phyloP scores from a whole-genome alignment of 495 filamentous ascomycete genomes.

The Coniosporium apollinis region DNA sequence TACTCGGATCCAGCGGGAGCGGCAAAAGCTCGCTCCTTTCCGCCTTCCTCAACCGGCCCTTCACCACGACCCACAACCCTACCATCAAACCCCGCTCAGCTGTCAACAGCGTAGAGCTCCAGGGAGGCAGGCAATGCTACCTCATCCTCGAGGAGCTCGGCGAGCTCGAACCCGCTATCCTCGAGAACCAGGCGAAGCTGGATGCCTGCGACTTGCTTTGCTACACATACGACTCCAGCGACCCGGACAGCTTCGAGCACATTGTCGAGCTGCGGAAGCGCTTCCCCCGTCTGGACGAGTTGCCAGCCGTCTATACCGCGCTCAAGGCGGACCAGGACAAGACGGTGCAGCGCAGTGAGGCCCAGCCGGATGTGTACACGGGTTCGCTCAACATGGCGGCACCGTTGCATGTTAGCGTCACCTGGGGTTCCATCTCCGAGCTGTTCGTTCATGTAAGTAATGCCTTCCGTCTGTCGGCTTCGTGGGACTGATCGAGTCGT shows the following conservation, averaged over 20 bases:
- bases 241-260: constrained; percentile 86
- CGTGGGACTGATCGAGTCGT: constrained; percentile 14
- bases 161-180: constrained; percentile 81
- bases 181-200: constrained; percentile 84
- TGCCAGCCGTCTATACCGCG: constrained; percentile 81
- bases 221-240: constrained; percentile 91
- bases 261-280: constrained; percentile 61
- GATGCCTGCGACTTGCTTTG: constrained; percentile 86
- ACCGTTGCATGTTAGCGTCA: constrained; percentile 84
- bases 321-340: constrained; percentile 90
- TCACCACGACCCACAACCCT: constrained; percentile 72
- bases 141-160: constrained; percentile 89
- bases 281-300: constrained; percentile 65
- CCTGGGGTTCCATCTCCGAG: constrained; percentile 79
- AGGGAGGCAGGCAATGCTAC: constrained; percentile 92
- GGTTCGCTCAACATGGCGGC: constrained; percentile 60
- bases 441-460: constrained; percentile 52
- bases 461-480: too few relatives aligned
- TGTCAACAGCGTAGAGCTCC: constrained; percentile 91
- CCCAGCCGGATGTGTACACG: constrained; percentile 88
- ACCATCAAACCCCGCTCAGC: constrained; percentile 87
- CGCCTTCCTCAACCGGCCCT: constrained; percentile 76
- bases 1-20: constrained; percentile 66
- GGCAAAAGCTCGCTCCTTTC: constrained; percentile 84
- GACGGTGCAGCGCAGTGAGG: constrained; percentile 76